Evolutionary conservation across 495 filamentous ascomycete genomes (phyloP), one percentile per base, ranked within the genome.

Genomic region (Xylaria venustula): DNA sequence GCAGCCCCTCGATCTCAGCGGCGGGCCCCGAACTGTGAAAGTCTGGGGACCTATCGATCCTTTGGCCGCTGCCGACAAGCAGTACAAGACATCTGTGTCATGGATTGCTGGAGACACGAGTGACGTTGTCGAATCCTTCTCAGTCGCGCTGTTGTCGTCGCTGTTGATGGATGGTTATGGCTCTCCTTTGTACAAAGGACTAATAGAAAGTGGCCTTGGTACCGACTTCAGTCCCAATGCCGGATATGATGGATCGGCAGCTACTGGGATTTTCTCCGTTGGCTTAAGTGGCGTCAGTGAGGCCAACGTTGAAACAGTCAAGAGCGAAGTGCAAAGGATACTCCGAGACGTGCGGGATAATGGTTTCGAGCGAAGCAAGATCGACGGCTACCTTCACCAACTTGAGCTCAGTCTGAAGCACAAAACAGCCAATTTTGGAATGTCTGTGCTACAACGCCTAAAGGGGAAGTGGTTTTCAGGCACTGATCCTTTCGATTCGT

Each of bases 381-480:
- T 98, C 37, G 91, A 95, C 59, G 94, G 94, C 17, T 88, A 94
- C 66, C 82, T 98, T 40, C 94, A 98, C 72, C 92, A 96, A 73
- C 79, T 98, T 9, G 94, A 98, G 67, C 80, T 98, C 34, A 80
- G 85, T 9, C 76, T 98, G 23, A 95, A 96, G 68, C 93, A 98
- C 74, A 97, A 97, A 75, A 96, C 91, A 1, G 89, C 94, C 34
- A 89, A 89, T 64, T 98, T 98, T 67, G 94, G 94, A 22, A 90
- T 98, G 83, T 86, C 86, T 44, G 76, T 98, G 2, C 89, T 97
- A 79, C 89, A 96, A 64, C 83, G 92, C 46, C 79, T 96, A 55
- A 89, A 94, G 54, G 88, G 91, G 3, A 86, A 87, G 26, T 98
- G 94, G 94, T 97, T 98, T 73, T 94, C 94, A 58, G 94, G 94